phyloP scores from a whole-genome alignment of 2,329 filamentous ascomycete species.

The Westerdykella aurantiaca region DNA sequence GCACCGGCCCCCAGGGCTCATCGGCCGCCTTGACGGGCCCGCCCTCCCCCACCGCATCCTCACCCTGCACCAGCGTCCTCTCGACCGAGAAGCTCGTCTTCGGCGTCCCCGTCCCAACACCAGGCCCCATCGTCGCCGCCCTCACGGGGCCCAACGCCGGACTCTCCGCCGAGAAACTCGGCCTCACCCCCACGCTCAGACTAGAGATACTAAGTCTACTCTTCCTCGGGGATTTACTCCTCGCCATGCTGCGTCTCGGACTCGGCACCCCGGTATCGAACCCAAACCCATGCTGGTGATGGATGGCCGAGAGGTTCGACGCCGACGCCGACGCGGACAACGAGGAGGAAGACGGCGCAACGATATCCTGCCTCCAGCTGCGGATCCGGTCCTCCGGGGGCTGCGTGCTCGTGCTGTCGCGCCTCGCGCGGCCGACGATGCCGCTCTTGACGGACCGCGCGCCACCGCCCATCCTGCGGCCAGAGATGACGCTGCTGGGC shows the following conservation, averaged over 20 bases:
- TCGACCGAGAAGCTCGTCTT: background rate
- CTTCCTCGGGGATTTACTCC: background rate
- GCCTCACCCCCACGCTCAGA: background rate
- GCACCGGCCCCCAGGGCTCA: too few relatives aligned
- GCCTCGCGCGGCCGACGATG: conserved; percentile 39
- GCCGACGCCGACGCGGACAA: background rate
- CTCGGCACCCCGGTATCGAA: background rate
- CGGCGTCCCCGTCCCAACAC: background rate
- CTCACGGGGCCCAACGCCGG: background rate
- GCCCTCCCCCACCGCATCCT: too few relatives aligned
- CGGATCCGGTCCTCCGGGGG: conserved; percentile 71
- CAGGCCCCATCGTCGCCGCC: background rate
- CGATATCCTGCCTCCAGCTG: conserved; percentile 73
- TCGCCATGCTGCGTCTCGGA: conserved; percentile 2
- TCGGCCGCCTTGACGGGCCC: too few relatives aligned
- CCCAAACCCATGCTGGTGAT: background rate
- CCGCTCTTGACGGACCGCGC: too few relatives aligned
- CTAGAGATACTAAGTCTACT: background rate
- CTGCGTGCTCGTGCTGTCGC: conserved; percentile 40
- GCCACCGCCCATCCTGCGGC: conserved; percentile 31
- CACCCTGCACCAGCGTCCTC: too few relatives aligned
- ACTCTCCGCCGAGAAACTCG: background rate
- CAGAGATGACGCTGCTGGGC: conserved; percentile 51
- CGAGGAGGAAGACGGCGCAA: too few relatives aligned
- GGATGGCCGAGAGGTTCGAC: conserved; percentile 4